Base-by-base conservation (phyloP, 352 stramenopile species). In the Pythium apleroticum region DNA sequence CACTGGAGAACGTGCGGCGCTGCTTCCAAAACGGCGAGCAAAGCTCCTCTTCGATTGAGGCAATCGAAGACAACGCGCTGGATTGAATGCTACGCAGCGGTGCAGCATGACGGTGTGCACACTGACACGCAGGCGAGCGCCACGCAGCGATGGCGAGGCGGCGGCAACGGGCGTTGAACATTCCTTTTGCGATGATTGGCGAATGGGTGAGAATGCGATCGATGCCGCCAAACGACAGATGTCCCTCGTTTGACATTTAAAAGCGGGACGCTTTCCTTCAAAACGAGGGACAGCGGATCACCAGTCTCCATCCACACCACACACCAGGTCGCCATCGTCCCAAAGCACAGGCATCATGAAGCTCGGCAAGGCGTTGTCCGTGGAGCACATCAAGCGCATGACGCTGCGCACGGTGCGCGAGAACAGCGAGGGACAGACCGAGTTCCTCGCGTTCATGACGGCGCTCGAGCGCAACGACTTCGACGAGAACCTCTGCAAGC, bases 331-430 rank as follows among this genome's bases (percentile, higher is more conserved):
- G 46, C 46, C 46, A 53, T 53, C 46, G 46, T 31, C 46, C 22
- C 46, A 53, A 53, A 31, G 46, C 22, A 53, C 22, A 65, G 46
- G 28, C 22, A 80, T 53, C 60, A 93, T 94, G 85, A 94, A 91
- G 81, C 80, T 94, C 58, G 69, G 79, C 46, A 86, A 85, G 67
- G 81, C 78, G 60, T 78, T 94, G 58, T 90, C 86, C 59, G 77
- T 89, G 69, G 87, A 93, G 75, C 87, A 96, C 69, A 92, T 96
- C 74, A 94, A 94, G 82, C 86, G 86, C 75, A 96, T 96, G 87
- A 96, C 87, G 72, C 78, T 91, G 78, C 87, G 87, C 68, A 93
- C 86, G 17, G 71, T 93, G 58, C 81, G 82, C 68, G 86, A 95
- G 56, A 78, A 80, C 54, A 94, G 74, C 39, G 86, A 93, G 49